These are phyloP conservation scores for Dendrobium huoshanense DNA, from an alignment of 106 monocot species.

Conservation along the genomic window DNA sequence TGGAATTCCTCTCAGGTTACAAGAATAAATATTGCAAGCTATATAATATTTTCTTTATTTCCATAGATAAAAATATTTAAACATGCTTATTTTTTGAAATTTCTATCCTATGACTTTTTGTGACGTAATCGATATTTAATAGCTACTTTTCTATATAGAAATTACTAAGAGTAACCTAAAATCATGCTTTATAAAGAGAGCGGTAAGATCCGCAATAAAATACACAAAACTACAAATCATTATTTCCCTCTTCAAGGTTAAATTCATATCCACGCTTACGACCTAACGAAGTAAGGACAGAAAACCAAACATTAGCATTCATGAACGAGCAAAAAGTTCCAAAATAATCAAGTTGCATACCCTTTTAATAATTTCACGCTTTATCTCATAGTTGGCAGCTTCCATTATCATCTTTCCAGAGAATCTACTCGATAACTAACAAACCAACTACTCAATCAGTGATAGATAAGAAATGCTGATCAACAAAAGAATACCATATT, in stretches of 20 bases:
- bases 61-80: too few species aligned
- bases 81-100: too few species aligned
- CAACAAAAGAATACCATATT: conserved; percentile 1
- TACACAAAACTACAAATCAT: too few species aligned
- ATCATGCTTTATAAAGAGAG: too few species aligned
- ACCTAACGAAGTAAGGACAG: neutral
- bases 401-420: conserved; percentile 84
- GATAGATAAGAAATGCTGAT: conserved; percentile 9
- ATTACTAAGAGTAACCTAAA: too few species aligned
- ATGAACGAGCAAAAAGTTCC: neutral
- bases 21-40: too few species aligned
- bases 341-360: conserved; percentile 24
- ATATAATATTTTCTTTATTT: too few species aligned
- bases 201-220: too few species aligned
- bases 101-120: too few species aligned
- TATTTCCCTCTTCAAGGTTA: neutral
- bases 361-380: conserved; percentile 74
- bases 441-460: conserved; percentile 16
- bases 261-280: neutral
- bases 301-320: neutral
- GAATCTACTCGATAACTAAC: conserved; percentile 66
- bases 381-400: conserved; percentile 91
- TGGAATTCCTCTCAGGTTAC: too few species aligned
- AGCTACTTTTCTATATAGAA: too few species aligned
- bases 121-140: too few species aligned